Evolutionary conservation across 1,284 basidiomycete species (phyloP), one percentile per base, ranked within the genome.

Genomic region (Anthracocystis panici-leucophaei): DNA sequence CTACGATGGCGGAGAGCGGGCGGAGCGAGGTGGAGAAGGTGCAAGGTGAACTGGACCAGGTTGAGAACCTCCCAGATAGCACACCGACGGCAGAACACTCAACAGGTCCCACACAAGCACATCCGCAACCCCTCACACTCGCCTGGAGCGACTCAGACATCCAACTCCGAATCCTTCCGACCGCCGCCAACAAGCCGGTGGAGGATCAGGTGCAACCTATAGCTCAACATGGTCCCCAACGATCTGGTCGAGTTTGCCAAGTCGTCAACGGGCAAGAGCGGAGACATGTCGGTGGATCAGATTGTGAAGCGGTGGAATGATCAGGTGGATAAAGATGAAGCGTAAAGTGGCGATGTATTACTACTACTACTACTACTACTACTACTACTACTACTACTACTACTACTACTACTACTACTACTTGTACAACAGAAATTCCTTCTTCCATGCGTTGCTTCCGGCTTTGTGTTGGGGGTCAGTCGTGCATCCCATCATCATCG

Each of bases 191-290:
- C 55, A 59, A n/a, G 40, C 29, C 21, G 23, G 44, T 8, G 53
- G 57, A 5, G 62, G 60, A 3, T 51, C 65, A 4, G 56, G 61
- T n/a, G 71, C 71, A 11, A 88, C 89, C 1, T 89, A 94, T 81
- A 91, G 92, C 74, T 91, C 80, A 97, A 97, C 83, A 96, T 96
- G 92, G 88, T 96, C 18, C 96, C 95, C 2, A 88, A 93, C 42
- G 95, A 98, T 81, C 92, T 93, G 14, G 87, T 97, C 21, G 89
- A 89, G 57, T 86, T 96, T 82, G 91, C 92, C 77, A 89, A 89
- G 27, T 45, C 55, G 18, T 20, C 40, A 5, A 4, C 10, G 10
- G 18, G 9, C 18, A 40, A 6, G 1, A n/a, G 21, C 0, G 31
- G 18, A 18, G 40, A 45, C 4, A 60, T 65, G 51, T 57, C 61